Conservation (phyloP, 2,329 filamentous ascomycete species). For the Aspergillus hiratsukae region DNA sequence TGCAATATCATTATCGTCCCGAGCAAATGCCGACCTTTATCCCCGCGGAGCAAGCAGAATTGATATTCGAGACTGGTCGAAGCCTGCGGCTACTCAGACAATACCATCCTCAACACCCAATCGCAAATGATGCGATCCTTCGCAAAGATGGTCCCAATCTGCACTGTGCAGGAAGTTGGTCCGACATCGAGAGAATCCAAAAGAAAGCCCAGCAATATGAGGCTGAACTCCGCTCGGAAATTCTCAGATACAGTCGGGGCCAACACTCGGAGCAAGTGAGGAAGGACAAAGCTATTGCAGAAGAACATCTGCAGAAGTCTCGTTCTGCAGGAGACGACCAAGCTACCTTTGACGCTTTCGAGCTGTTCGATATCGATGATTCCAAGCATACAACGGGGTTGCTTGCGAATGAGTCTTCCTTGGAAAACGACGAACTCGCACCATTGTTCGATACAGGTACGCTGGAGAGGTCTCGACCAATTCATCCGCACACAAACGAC, state of each 20-base stretch:
- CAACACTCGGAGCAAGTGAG: slow-evolving; percentile 21
- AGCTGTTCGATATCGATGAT: slow-evolving; percentile 34
- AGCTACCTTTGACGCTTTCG: slow-evolving; percentile 22
- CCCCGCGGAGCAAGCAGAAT: slow-evolving; percentile 61
- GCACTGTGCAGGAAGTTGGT: slow-evolving; percentile 69
- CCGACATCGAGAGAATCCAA: slow-evolving; percentile 62
- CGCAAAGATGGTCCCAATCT: slow-evolving; percentile 50
- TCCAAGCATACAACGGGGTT: slow-evolving; percentile 20
- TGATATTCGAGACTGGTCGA: slow-evolving; percentile 74
- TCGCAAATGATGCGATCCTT: slow-evolving; percentile 53
- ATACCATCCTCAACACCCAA: slow-evolving; percentile 67
- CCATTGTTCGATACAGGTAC: slow-evolving; percentile 22
- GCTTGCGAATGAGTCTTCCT: slow-evolving; percentile 17
- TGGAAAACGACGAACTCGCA: slow-evolving; percentile 28
- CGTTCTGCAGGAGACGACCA: neutral
- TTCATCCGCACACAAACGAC: slow-evolving; percentile 6
- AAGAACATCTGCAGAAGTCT: neutral
- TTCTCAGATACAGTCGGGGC: slow-evolving; percentile 33
- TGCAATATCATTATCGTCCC: slow-evolving; percentile 51
- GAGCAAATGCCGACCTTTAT: slow-evolving; percentile 69
- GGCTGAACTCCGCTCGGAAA: slow-evolving; percentile 31
- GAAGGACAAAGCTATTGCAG: neutral
- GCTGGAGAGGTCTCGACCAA: slow-evolving; percentile 9
- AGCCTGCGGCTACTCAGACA: slow-evolving; percentile 68
- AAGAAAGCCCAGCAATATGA: slow-evolving; percentile 49